Evolutionary conservation across 352 stramenopile genomes (phyloP).

Genomic region (Globisporangium orthogonon): DNA sequence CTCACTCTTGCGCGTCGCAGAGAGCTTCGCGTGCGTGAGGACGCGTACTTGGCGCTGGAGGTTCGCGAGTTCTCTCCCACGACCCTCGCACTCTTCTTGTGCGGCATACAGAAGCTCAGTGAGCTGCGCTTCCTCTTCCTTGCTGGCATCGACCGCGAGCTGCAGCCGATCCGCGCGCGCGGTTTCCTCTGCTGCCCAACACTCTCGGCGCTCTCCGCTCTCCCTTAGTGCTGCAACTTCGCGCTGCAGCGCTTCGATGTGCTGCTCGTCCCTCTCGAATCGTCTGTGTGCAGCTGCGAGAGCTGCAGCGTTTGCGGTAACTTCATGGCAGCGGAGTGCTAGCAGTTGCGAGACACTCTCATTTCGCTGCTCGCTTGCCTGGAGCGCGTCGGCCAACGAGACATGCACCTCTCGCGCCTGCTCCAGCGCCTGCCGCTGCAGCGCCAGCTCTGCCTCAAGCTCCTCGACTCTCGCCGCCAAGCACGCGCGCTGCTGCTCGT

Average conservation of each 20-base stretch:
- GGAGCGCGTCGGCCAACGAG: not conserved
- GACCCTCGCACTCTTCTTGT: conserved; percentile 11
- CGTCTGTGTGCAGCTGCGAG: not conserved
- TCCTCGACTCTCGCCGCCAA: conserved; percentile 9
- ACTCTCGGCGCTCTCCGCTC: not conserved
- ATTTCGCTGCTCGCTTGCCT: not conserved
- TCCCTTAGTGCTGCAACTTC: not conserved
- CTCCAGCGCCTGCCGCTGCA: not conserved
- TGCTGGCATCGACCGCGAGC: conserved; percentile 1
- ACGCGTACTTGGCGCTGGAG: conserved; percentile 9
- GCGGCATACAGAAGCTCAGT: conserved; percentile 16
- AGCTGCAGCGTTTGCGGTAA: not conserved
- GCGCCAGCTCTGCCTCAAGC: conserved; percentile 5
- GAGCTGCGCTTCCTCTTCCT: conserved; percentile 9
- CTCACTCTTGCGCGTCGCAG: conserved; percentile 6
- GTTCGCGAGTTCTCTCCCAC: not conserved
- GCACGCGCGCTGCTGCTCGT: conserved; percentile 16
- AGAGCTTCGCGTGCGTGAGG: conserved; percentile 1
- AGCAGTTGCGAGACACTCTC: not conserved
- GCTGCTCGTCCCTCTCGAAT: not conserved
- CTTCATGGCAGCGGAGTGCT: too few relatives aligned
- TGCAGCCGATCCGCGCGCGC: not conserved
- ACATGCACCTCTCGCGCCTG: not conserved
- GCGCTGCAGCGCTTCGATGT: not conserved
- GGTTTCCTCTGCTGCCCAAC: not conserved